Conservation (phyloP, 2,329 filamentous ascomycete species). For the Aspergillus fumigatus region DNA sequence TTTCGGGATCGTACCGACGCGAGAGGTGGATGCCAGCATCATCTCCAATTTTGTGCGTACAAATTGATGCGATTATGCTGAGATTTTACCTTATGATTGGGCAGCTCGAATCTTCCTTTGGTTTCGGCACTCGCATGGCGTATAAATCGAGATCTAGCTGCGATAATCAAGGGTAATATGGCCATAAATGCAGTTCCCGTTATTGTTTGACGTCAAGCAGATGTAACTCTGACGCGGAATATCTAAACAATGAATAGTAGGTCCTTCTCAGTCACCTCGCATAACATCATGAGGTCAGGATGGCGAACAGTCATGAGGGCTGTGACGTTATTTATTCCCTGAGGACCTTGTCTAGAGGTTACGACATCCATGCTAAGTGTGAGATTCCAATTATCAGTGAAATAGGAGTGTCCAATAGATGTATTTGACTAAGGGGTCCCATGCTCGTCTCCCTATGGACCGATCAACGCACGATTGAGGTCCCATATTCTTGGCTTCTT, state of each 20-base stretch:
- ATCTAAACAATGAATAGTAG: background rate
- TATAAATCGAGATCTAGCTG: background rate
- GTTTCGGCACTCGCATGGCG: background rate
- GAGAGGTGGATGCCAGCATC: slow-evolving; percentile 9
- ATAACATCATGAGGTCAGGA: slow-evolving; percentile 3
- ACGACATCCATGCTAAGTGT: background rate
- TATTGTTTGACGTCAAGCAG: slow-evolving; percentile 15
- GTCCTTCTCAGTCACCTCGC: background rate
- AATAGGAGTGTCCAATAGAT: background rate
- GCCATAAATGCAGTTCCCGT: too few species aligned
- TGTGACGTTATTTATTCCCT: slow-evolving; percentile 2
- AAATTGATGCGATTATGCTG: background rate
- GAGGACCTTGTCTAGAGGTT: background rate
- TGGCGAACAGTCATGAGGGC: background rate
- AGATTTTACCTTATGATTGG: background rate
- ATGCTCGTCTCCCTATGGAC: background rate
- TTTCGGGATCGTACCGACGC: slow-evolving; percentile 5
- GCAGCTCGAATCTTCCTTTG: background rate
- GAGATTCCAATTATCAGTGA: background rate
- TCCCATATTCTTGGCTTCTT: too few species aligned
- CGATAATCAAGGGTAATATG: too few species aligned
- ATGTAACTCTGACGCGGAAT: slow-evolving; percentile 1
- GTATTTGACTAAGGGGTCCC: background rate
- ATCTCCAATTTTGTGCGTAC: background rate
- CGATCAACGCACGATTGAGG: too few species aligned